A percentile compares a stretch with the other conserved stretches of the same genome.
These are phyloP conservation scores for Flaveria floridana DNA, from an alignment of 140 eudicot species.

Conservation along the genomic window DNA sequence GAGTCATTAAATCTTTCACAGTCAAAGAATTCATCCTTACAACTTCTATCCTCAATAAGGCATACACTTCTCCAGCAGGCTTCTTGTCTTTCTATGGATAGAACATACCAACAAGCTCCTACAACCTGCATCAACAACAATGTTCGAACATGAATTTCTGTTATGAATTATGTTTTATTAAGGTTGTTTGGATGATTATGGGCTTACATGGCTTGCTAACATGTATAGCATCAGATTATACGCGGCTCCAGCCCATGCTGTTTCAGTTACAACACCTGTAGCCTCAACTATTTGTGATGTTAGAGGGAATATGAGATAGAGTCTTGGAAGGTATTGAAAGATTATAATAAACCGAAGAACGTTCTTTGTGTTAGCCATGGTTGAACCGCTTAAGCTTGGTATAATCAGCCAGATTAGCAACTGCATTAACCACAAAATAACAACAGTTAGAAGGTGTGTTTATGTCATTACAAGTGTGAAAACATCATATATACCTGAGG, in stretches of 20 bases:
- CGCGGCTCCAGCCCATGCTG: constrained; percentile 99
- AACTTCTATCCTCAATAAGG: constrained; percentile 44
- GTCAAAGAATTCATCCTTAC: constrained; percentile 62
- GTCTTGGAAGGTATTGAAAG: constrained; percentile 84
- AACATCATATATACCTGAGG: constrained; percentile 69
- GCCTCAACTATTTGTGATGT: constrained; percentile 76
- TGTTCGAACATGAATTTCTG: constrained; percentile 5
- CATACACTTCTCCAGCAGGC: constrained; percentile 81
- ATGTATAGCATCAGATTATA: constrained; percentile 90
- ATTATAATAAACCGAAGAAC: constrained; percentile 78
- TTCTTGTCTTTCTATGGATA: constrained; percentile 87
- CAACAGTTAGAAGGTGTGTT: background rate
- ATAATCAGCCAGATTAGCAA: constrained; percentile 72
- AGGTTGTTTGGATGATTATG: constrained; percentile 29
- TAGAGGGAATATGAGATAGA: constrained; percentile 73
- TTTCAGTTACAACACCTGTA: constrained; percentile 88
- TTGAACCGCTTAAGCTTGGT: constrained; percentile 79
- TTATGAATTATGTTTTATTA: background rate
- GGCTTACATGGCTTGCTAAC: constrained; percentile 90
- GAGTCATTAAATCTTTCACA: constrained; percentile 47
- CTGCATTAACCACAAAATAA: constrained; percentile 33
- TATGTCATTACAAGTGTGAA: background rate
- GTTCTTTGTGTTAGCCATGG: constrained; percentile 79
- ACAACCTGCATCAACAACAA: constrained; percentile 47
- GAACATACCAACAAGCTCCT: constrained; percentile 92